Conservation (phyloP, 2,329 filamentous ascomycete species). For the Dothistroma septosporum region DNA sequence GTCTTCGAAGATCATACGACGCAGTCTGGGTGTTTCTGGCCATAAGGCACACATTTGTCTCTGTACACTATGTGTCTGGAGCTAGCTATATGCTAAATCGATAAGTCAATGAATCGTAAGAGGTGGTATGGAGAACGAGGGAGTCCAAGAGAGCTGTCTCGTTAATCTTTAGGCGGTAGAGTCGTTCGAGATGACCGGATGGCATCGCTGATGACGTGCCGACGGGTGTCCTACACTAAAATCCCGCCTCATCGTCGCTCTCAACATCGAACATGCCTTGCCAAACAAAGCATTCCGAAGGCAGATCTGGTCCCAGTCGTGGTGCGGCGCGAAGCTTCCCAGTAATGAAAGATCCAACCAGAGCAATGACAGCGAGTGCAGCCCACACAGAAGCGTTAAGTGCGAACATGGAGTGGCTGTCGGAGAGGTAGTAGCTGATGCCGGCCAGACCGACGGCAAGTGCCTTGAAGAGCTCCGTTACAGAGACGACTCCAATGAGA, state of each 20-base stretch:
- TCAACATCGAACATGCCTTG: constrained; percentile 47
- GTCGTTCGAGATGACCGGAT: no score
- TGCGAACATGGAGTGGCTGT: constrained; percentile 41
- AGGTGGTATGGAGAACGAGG: constrained; percentile 1
- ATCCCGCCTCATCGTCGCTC: constrained; percentile 25
- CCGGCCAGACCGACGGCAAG: constrained; percentile 46
- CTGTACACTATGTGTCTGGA: neutral
- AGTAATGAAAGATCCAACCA: constrained; percentile 41
- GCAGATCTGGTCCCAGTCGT: constrained; percentile 43
- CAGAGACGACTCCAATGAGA: constrained; percentile 47
- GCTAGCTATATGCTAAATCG: neutral
- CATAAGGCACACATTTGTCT: neutral
- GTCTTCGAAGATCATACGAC: no score
- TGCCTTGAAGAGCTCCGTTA: constrained; percentile 45
- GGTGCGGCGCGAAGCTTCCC: constrained; percentile 45
- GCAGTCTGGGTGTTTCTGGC: no score
- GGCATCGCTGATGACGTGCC: no score
- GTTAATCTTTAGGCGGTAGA: no score
- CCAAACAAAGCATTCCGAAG: constrained; percentile 42
- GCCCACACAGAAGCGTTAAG: constrained; percentile 47
- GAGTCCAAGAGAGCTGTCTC: no score
- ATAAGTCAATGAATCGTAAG: neutral
- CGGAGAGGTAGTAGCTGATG: constrained; percentile 44
- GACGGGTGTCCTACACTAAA: constrained; percentile 4
- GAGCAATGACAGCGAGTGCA: constrained; percentile 39